Percentiles rank a stretch among this genome's conserved stretches.
Conservation (phyloP, 2,329 filamentous ascomycete genomes). For the Parafenestella ontariensis region DNA sequence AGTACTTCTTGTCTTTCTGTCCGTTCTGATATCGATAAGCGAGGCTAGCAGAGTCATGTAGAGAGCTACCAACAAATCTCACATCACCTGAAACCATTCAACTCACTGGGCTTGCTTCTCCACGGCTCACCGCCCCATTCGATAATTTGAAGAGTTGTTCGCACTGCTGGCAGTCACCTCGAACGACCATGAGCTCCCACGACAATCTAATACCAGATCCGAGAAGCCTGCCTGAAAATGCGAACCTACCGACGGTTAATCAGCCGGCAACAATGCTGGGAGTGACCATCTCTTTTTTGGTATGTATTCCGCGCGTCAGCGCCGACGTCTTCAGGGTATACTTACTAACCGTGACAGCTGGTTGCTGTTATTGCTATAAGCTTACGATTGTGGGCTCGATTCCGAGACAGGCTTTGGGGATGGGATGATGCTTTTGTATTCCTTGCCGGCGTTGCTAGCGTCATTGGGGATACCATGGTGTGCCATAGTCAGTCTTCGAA, state of each 20-base stretch:
- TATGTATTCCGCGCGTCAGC: conserved; percentile 18
- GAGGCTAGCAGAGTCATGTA: conserved; percentile 7
- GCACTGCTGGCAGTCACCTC: background rate
- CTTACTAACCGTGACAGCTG: conserved; percentile 21
- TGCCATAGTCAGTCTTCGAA: conserved; percentile 37
- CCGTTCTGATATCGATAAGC: background rate
- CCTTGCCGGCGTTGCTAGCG: conserved; percentile 31
- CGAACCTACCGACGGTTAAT: conserved; percentile 38
- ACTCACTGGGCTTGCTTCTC: background rate
- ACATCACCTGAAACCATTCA: conserved; percentile 1
- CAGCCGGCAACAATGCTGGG: conserved; percentile 39
- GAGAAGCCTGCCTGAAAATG: conserved; percentile 32
- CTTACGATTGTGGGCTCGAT: conserved; percentile 41
- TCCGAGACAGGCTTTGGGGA: conserved; percentile 39
- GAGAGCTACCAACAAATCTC: conserved; percentile 4
- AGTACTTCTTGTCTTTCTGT: background rate
- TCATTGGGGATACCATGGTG: conserved; percentile 36
- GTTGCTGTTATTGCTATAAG: conserved; percentile 34
- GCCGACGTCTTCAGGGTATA: background rate
- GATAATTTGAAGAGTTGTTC: background rate
- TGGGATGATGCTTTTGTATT: conserved; percentile 47
- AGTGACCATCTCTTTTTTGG: conserved; percentile 37
- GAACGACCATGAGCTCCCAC: conserved; percentile 4
- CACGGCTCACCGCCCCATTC: background rate
- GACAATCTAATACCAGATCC: conserved; percentile 5